Evolutionary conservation across 2,329 filamentous ascomycete genomes (phyloP).

Genomic region (Capronia americana): DNA sequence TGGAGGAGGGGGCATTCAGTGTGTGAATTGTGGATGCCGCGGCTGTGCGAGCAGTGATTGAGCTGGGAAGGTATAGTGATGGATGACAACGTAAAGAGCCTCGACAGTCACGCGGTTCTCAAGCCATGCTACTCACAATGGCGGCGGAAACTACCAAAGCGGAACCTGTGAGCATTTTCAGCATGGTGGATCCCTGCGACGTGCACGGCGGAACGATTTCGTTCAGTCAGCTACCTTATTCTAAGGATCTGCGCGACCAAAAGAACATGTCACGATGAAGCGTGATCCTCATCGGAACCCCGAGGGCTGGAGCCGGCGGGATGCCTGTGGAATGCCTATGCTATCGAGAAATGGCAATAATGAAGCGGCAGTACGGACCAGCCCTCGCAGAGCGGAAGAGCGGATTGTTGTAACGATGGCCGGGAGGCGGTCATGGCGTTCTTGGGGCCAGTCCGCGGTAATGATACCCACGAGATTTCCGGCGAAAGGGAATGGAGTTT

Average conservation of each 20-base stretch:
- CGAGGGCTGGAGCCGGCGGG: neutral
- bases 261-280: neutral
- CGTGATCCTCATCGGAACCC: neutral
- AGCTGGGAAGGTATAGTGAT: conserved; percentile 8
- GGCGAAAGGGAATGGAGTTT: neutral
- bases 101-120: neutral
- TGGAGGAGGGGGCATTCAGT: conserved; percentile 60
- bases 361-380: neutral
- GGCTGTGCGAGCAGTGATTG: conserved; percentile 87
- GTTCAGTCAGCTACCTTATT: neutral
- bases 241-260: neutral
- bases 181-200: neutral
- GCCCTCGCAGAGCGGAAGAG: neutral
- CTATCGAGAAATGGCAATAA: neutral
- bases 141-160: neutral
- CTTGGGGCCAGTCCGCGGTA: neutral
- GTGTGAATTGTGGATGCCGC: conserved; percentile 91
- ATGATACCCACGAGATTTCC: neutral
- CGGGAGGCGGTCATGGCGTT: neutral
- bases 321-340: neutral
- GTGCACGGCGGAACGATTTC: neutral
- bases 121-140: neutral
- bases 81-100: neutral
- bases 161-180: neutral
- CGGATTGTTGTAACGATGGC: neutral